These are phyloP conservation scores for Arachnomyces sp. DNA, from an alignment of 2,329 filamentous ascomycete species.

Conservation along the genomic window DNA sequence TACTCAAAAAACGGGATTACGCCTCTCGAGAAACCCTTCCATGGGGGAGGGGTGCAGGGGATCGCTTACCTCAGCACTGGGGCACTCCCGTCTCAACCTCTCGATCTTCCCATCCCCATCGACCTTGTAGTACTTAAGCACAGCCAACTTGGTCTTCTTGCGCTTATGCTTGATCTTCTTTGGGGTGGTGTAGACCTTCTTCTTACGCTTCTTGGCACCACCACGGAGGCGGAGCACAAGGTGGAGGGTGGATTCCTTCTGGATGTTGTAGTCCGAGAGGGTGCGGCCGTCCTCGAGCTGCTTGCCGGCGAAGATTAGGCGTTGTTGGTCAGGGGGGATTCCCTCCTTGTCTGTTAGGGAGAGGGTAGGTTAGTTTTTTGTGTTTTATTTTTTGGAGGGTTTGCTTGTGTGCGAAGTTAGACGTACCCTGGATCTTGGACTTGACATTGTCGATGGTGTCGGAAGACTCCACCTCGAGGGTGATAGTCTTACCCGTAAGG, in stretches of 20 bases:
- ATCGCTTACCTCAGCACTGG: slow-evolving; percentile 68
- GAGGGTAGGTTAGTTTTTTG: slow-evolving; percentile 19
- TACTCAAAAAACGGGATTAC: too few species aligned
- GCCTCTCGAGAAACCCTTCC: too few species aligned
- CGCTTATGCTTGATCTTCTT: slow-evolving; percentile 99
- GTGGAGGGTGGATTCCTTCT: slow-evolving; percentile 99
- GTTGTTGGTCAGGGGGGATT: slow-evolving; percentile 98
- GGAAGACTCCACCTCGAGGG: slow-evolving; percentile 99
- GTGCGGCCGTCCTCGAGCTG: slow-evolving; percentile 99
- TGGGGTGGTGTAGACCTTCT: slow-evolving; percentile 99
- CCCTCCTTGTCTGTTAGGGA: slow-evolving; percentile 90
- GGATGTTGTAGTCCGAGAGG: slow-evolving; percentile 99
- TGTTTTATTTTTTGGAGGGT: slow-evolving; percentile 5
- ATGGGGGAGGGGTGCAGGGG: background rate
- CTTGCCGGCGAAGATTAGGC: slow-evolving; percentile 99
- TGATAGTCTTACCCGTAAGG: slow-evolving; percentile 99
- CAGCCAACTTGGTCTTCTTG: slow-evolving; percentile 99
- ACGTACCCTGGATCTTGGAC: slow-evolving; percentile 75
- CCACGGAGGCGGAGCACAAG: slow-evolving; percentile 96
- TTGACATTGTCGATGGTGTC: slow-evolving; percentile 99
- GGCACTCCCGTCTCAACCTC: slow-evolving; percentile 97
- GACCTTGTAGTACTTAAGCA: slow-evolving; percentile 99
- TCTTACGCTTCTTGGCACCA: slow-evolving; percentile 99
- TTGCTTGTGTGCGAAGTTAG: background rate
- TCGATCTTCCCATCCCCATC: slow-evolving; percentile 99